These are phyloP conservation scores for Ascochyta pisi DNA, from an alignment of 2,329 filamentous ascomycete genomes.

Conservation along the genomic window DNA sequence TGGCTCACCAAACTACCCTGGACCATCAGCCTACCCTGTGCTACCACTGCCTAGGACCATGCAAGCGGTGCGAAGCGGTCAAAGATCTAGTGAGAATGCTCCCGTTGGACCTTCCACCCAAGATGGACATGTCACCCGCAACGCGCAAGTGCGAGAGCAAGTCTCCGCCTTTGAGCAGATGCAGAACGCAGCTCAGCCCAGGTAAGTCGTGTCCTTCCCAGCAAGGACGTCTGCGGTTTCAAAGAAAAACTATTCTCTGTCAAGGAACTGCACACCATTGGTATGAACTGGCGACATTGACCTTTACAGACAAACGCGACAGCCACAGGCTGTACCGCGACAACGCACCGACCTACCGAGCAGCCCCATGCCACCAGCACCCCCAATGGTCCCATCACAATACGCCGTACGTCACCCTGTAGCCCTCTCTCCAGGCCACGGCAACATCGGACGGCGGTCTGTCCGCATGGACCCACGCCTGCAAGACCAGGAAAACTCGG, in stretches of 20 bases:
- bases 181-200: conserved; percentile 16
- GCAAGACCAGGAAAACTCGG: conserved; percentile 46
- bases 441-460: conserved; percentile 18
- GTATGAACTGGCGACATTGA: not conserved
- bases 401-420: conserved; percentile 13
- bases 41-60: conserved; percentile 9
- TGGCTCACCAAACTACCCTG: not conserved
- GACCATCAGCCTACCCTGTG: not conserved
- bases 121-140: not conserved
- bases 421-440: conserved; percentile 4
- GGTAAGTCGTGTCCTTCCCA: conserved; percentile 2
- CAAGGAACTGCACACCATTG: too few relatives aligned
- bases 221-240: too few relatives aligned
- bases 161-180: conserved; percentile 25
- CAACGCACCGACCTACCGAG: conserved; percentile 10
- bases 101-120: conserved; percentile 12
- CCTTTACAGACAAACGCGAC: conserved; percentile 3
- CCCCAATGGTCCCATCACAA: conserved; percentile 11
- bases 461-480: conserved; percentile 21
- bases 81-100: conserved; percentile 35
- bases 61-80: conserved; percentile 12
- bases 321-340: not conserved
- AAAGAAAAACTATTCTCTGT: not conserved
- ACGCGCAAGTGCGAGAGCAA: conserved; percentile 25
- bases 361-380: conserved; percentile 16